A percentile compares a stretch with the other conserved stretches of the same genome.
Evolutionary conservation across 106 monocot species (phyloP).

Genomic region (Platanthera zijinensis): DNA sequence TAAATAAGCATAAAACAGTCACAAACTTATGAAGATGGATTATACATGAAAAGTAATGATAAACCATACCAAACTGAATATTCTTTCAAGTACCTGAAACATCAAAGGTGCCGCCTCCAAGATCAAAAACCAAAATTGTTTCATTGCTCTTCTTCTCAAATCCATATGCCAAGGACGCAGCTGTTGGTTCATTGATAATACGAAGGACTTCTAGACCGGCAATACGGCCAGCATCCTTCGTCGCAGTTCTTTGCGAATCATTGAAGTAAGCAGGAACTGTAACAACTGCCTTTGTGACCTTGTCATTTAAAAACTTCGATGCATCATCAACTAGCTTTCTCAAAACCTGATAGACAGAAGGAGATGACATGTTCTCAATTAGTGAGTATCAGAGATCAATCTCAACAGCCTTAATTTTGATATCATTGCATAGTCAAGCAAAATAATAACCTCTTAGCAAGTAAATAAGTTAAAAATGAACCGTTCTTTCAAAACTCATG

Average conservation of each 20-base stretch:
- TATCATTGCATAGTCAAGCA: not conserved
- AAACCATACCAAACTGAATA: not conserved
- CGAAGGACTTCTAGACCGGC: conserved; percentile 87
- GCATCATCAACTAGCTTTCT: conserved; percentile 79
- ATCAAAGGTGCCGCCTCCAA: conserved; percentile 92
- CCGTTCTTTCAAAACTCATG: not conserved
- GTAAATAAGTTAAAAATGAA: not conserved
- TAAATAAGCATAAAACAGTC: not conserved
- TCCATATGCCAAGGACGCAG: conserved; percentile 81
- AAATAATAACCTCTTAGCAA: not conserved
- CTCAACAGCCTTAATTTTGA: not conserved
- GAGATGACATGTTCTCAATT: not conserved
- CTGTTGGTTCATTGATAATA: conserved; percentile 87
- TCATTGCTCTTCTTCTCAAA: conserved; percentile 96
- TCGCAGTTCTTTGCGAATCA: conserved; percentile 82
- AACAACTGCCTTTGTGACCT: conserved; percentile 86
- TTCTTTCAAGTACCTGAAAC: conserved; percentile 58
- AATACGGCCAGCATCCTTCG: conserved; percentile 88
- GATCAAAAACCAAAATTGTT: conserved; percentile 79
- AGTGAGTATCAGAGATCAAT: not conserved
- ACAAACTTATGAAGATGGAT: not conserved
- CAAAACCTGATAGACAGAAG: conserved; percentile 32
- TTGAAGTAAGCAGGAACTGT: conserved; percentile 91
- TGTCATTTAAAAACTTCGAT: conserved; percentile 79
- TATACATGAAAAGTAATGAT: not conserved